Evolutionary conservation across 768 basidiomycete species (phyloP), one percentile per base, ranked within the genome.

Genomic region (Galerina marginata): DNA sequence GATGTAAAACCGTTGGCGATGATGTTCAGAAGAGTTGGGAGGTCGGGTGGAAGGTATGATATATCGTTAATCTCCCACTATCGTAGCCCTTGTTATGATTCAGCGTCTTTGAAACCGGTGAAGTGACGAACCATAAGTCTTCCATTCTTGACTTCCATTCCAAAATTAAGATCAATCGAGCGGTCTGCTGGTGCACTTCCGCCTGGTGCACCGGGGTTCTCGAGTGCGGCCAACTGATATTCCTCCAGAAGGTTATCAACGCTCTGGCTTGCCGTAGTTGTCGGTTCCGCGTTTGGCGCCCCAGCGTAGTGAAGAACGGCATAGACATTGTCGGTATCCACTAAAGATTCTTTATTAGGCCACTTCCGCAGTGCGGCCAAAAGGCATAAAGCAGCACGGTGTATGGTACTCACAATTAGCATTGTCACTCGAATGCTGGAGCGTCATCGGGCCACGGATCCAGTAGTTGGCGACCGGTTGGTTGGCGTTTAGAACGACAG

Each of bases 391-490:
- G 5, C 39, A 14, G 29, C 14, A 16, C 15, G 9, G 16, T 23
- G 37, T 23, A 14, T 33, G 43, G 5, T n/a, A 57, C 76, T 51
- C 65, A 75, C 76, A 71, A 53, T 76, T 71, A 14, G 62, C 40
- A 61, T 79, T 77, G 53, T 61, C 67, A 6, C 70, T 64, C 2
- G 72, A 72, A 50, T 67, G 65, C 33, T 75, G 75, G 46, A 72
- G 72, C 11, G 66, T 66, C 70, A 73, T 77, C 15, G 66, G 72
- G 25, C 70, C 75, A 55, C 74, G 77, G 63, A 82, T 70, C 74
- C 81, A 83, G 67, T 83, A 84, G 68, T 83, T 84, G 4, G 59
- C 77, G 0, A 83, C 70, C 0, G 77, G 68, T 59, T 83, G 78
- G 64, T 81, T 73, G 25, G 83, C 81, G 9, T 66, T 72, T 49